A percentile compares a stretch with the other conserved stretches of the same genome.
Evolutionary conservation across 257 asterid species (phyloP).

Genomic region (Petrea volubilis): DNA sequence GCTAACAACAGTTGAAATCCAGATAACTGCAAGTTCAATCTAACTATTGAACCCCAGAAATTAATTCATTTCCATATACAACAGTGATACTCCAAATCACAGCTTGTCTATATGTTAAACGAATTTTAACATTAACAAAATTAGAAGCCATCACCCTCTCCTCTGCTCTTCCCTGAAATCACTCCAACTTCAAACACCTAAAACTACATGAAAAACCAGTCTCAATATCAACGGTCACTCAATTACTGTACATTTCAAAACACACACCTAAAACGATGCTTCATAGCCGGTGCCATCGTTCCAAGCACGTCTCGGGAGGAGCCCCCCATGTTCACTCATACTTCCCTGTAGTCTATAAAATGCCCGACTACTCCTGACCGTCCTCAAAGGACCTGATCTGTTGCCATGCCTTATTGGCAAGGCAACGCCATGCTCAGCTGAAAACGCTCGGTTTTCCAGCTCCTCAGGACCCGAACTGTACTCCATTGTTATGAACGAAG

Average conservation of each 20-base stretch:
- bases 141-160: slow-evolving; percentile 53
- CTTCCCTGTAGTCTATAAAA: slow-evolving; percentile 59
- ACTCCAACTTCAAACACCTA: too few species aligned
- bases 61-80: slow-evolving; percentile 18
- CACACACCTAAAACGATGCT: slow-evolving; percentile 49
- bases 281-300: slow-evolving; percentile 41
- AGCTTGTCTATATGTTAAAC: slow-evolving; percentile 23
- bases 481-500: slow-evolving; percentile 68
- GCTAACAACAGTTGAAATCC: too few species aligned
- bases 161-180: too few species aligned
- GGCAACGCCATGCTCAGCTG: slow-evolving; percentile 38
- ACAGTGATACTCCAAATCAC: too few species aligned
- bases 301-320: slow-evolving; percentile 48
- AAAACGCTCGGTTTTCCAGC: slow-evolving; percentile 49
- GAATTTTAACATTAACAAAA: slow-evolving; percentile 44
- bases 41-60: neutral
- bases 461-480: slow-evolving; percentile 68
- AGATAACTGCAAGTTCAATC: too few species aligned
- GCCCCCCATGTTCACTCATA: slow-evolving; percentile 63
- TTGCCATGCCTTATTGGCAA: slow-evolving; percentile 53
- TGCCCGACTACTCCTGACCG: slow-evolving; percentile 48
- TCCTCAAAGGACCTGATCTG: slow-evolving; percentile 66
- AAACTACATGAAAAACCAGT: neutral
- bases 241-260: slow-evolving; percentile 45
- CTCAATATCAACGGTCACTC: neutral